phyloP scores from a whole-genome alignment of 768 basidiomycete species.

The Rhizopogon sp. region DNA sequence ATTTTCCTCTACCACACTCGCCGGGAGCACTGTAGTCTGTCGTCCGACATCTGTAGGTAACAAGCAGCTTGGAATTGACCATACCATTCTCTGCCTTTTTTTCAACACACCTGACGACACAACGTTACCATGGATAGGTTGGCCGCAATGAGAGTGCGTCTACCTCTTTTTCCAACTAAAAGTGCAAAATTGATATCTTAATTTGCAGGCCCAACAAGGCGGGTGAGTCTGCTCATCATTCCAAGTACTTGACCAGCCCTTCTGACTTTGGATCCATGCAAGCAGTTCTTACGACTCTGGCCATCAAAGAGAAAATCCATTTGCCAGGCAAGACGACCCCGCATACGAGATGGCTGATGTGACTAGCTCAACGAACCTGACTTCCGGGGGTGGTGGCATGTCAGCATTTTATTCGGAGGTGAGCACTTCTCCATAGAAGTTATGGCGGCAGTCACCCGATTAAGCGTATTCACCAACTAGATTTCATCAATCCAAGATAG shows the following conservation, averaged over 20 bases:
- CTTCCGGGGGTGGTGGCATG: conserved; percentile 50
- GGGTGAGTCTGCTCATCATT: conserved; percentile 41
- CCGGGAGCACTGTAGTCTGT: background rate
- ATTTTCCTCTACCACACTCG: background rate
- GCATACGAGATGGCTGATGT: conserved; percentile 73
- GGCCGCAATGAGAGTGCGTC: conserved; percentile 74
- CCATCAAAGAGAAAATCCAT: conserved; percentile 48
- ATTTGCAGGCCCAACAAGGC: conserved; percentile 58
- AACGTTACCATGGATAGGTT: conserved; percentile 67
- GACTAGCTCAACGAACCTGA: conserved; percentile 49
- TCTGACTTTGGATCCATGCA: conserved; percentile 12
- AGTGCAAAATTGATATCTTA: conserved; percentile 3
- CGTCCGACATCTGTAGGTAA: background rate
- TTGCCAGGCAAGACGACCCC: conserved; percentile 54
- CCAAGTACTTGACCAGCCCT: conserved; percentile 2
- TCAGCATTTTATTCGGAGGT: conserved; percentile 73
- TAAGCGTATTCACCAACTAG: conserved; percentile 30
- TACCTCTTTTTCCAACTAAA: background rate
- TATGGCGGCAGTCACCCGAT: background rate
- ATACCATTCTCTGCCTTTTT: conserved; percentile 5
- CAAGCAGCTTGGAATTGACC: background rate
- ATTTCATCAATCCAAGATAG: conserved; percentile 73
- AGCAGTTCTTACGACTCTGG: conserved; percentile 24
- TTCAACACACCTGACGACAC: conserved; percentile 49
- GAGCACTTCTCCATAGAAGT: conserved; percentile 11